Conservation (phyloP, 306 rosid genomes). For the Vigna hirtella region DNA sequence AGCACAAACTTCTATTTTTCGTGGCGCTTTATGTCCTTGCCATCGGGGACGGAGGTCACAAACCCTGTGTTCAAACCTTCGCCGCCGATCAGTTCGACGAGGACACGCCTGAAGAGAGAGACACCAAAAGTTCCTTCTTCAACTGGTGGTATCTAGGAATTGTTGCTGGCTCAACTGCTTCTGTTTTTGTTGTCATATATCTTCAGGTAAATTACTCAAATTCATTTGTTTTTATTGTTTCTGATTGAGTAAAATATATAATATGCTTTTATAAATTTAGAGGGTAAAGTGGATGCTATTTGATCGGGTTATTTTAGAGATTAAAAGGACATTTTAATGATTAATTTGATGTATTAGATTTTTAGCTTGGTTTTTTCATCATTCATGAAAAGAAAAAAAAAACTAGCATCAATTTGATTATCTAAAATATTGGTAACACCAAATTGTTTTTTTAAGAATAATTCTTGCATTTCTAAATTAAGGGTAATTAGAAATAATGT, state of each 20-base stretch:
- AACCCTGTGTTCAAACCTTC: slow-evolving; percentile 81
- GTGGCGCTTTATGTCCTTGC: slow-evolving; percentile 62
- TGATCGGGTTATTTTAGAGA: neutral
- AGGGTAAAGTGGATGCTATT: neutral
- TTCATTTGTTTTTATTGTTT: neutral
- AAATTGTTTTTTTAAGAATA: neutral
- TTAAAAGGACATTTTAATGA: neutral
- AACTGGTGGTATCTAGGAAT: slow-evolving; percentile 83
- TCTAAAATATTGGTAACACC: neutral
- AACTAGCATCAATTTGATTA: too few species aligned
- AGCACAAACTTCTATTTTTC: slow-evolving; percentile 49
- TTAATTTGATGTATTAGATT: neutral
- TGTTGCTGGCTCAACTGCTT: slow-evolving; percentile 58
- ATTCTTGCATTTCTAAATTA: neutral
- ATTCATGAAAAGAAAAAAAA: too few species aligned
- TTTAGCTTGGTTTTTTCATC: too few species aligned
- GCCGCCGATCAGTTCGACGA: slow-evolving; percentile 91
- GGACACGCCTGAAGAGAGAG: slow-evolving; percentile 58
- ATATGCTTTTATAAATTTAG: too few species aligned
- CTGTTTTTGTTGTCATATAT: slow-evolving; percentile 57
- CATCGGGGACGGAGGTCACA: slow-evolving; percentile 80
- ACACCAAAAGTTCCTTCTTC: slow-evolving; percentile 68
- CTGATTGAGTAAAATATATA: too few species aligned
- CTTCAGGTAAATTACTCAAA: slow-evolving; percentile 59
- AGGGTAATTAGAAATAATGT: neutral